Evolutionary conservation across 2,329 filamentous ascomycete species (phyloP).

Genomic region (Nannizziopsis barbatae): DNA sequence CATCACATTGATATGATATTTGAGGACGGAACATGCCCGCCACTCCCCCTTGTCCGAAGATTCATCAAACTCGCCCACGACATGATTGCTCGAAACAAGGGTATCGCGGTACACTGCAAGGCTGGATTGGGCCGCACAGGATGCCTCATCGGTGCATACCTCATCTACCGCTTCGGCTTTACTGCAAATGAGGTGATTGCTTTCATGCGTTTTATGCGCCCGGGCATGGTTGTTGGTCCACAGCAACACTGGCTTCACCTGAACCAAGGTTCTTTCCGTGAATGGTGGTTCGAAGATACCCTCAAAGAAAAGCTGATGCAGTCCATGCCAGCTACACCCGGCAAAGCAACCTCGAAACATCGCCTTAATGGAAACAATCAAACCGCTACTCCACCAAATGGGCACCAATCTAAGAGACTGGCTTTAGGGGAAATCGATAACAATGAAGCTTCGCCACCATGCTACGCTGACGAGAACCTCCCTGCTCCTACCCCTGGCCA

Average conservation of each 20-base stretch:
- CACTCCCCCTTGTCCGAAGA: constrained; percentile 75
- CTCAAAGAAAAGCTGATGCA: constrained; percentile 64
- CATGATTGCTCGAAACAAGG: constrained; percentile 85
- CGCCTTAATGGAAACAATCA: constrained; percentile 52
- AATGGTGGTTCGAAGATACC: constrained; percentile 80
- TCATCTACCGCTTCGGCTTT: constrained; percentile 95
- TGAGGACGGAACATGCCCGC: constrained; percentile 91
- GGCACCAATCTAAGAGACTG: constrained; percentile 60
- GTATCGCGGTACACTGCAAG: constrained; percentile 97
- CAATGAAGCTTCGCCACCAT: constrained; percentile 47
- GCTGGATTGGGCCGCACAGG: constrained; percentile 90
- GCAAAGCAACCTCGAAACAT: constrained; percentile 46
- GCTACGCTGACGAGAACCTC: constrained; percentile 63
- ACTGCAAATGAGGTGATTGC: constrained; percentile 95
- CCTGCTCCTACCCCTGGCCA: constrained; percentile 93
- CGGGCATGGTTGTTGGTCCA: constrained; percentile 96
- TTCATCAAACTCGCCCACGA: constrained; percentile 93
- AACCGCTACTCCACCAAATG: constrained; percentile 74
- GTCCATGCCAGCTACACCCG: constrained; percentile 46
- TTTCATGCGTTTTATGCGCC: constrained; percentile 98
- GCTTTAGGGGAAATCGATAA: constrained; percentile 91
- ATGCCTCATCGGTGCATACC: constrained; percentile 90
- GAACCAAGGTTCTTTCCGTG: constrained; percentile 92
- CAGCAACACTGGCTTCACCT: constrained; percentile 98
- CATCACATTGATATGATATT: constrained; percentile 99